phyloP scores from a whole-genome alignment of 805 yeast species.

The Saturnispora silvae region DNA sequence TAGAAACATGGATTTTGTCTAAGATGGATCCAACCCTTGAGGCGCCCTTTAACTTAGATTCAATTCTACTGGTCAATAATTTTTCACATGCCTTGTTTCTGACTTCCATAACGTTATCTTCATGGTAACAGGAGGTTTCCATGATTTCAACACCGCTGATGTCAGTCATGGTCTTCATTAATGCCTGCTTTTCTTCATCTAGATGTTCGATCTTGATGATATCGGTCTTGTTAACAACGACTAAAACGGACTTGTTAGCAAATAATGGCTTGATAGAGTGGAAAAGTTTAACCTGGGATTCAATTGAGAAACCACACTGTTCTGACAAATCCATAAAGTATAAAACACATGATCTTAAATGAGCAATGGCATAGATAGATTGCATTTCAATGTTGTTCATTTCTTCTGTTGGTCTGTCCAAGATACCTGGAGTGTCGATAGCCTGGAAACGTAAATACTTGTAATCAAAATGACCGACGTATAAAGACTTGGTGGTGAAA shows the following conservation, averaged over 20 bases:
- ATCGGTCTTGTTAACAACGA: slow-evolving; percentile 92
- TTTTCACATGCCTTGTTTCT: slow-evolving; percentile 97
- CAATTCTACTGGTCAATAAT: slow-evolving; percentile 88
- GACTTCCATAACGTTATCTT: slow-evolving; percentile 90
- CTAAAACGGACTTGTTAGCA: slow-evolving; percentile 92
- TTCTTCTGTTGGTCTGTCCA: slow-evolving; percentile 98
- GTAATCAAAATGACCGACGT: slow-evolving; percentile 98
- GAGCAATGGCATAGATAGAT: slow-evolving; percentile 97
- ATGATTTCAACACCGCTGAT: slow-evolving; percentile 82
- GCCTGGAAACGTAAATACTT: slow-evolving; percentile 97
- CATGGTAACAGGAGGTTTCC: slow-evolving; percentile 88
- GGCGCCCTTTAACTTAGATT: slow-evolving; percentile 89
- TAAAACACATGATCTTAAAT: slow-evolving; percentile 88
- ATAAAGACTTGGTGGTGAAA: slow-evolving; percentile 93
- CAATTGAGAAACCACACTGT: slow-evolving; percentile 97
- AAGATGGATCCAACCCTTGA: slow-evolving; percentile 80
- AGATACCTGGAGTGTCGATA: slow-evolving; percentile 97
- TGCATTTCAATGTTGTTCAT: slow-evolving; percentile 99
- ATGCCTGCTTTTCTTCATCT: slow-evolving; percentile 59
- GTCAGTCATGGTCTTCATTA: slow-evolving; percentile 53
- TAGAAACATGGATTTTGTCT: slow-evolving; percentile 91
- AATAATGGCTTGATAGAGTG: slow-evolving; percentile 95
- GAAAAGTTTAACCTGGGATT: slow-evolving; percentile 94
- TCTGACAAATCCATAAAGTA: slow-evolving; percentile 98
- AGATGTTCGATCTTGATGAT: slow-evolving; percentile 79